Conservation (phyloP, 768 basidiomycete genomes). For the Serendipita sp. region DNA sequence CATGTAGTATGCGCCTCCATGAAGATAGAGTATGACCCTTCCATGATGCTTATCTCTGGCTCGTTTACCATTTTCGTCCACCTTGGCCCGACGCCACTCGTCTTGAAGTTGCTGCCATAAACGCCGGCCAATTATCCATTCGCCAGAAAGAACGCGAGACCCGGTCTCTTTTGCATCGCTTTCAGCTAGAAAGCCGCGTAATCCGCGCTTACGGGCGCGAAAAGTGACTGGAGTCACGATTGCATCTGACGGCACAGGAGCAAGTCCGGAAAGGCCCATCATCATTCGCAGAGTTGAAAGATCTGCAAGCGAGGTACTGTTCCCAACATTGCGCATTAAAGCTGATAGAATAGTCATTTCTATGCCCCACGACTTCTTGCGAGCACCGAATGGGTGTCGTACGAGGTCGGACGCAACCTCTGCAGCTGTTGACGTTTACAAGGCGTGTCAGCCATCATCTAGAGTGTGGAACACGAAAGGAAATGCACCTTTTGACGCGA, state of each 20-base stretch:
- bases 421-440: constrained; percentile 19
- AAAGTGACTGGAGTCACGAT: constrained; percentile 92
- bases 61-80: constrained; percentile 17
- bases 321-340: constrained; percentile 69
- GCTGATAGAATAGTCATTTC: constrained; percentile 83
- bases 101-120: constrained; percentile 77
- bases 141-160: constrained; percentile 66
- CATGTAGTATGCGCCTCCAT: constrained; percentile 89
- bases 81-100: constrained; percentile 39
- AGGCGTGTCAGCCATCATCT: background rate
- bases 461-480: background rate
- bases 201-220: constrained; percentile 48
- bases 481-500: constrained; percentile 42
- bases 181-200: constrained; percentile 65
- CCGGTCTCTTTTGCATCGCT: constrained; percentile 66
- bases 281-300: constrained; percentile 43
- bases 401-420: constrained; percentile 51
- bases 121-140: constrained; percentile 92
- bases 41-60: constrained; percentile 26
- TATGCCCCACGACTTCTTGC: constrained; percentile 82
- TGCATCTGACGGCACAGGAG: constrained; percentile 82
- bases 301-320: constrained; percentile 69
- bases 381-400: constrained; percentile 70
- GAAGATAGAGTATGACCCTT: constrained; percentile 80
- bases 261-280: constrained; percentile 65